Conservation (phyloP, 139 green algal species). For the Closterium sp. region DNA sequence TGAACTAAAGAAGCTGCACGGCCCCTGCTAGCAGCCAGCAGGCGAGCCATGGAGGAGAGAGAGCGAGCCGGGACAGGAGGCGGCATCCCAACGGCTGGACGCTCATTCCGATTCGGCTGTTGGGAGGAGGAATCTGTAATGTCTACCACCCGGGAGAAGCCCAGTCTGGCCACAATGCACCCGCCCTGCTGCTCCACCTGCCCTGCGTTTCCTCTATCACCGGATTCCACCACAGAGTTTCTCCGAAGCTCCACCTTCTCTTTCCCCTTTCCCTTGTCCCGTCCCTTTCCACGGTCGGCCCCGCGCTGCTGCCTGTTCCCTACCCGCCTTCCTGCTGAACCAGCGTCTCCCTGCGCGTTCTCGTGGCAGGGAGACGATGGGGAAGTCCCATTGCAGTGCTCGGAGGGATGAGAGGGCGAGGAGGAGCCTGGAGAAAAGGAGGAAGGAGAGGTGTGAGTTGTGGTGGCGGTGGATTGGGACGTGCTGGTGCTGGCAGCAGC, state of each 20-base stretch:
- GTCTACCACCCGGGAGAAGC: not conserved
- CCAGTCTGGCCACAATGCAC: not conserved
- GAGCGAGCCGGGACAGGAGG: not conserved
- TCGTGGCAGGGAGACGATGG: not conserved
- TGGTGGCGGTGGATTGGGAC: not conserved
- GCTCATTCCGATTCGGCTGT: not conserved
- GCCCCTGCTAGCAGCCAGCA: not conserved
- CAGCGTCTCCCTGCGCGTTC: not conserved
- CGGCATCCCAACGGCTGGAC: not conserved
- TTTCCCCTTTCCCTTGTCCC: not conserved
- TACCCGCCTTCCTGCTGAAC: not conserved
- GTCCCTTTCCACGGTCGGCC: not conserved
- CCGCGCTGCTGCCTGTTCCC: not conserved
- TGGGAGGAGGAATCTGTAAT: not conserved
- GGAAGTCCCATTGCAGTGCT: not conserved
- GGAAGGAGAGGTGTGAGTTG: too few species aligned
- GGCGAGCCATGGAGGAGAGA: not conserved
- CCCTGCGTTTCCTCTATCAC: not conserved
- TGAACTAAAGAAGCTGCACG: not conserved
- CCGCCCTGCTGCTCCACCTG: too few species aligned
- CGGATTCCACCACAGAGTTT: not conserved
- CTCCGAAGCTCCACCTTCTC: not conserved
- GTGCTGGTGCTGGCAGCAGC: too few species aligned
- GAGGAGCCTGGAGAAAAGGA: not conserved
- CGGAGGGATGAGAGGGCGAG: not conserved